A percentile compares a stretch with the other conserved stretches of the same genome.
Conservation (phyloP, 441 rosid genomes). For the Aquilaria agallochum region DNA sequence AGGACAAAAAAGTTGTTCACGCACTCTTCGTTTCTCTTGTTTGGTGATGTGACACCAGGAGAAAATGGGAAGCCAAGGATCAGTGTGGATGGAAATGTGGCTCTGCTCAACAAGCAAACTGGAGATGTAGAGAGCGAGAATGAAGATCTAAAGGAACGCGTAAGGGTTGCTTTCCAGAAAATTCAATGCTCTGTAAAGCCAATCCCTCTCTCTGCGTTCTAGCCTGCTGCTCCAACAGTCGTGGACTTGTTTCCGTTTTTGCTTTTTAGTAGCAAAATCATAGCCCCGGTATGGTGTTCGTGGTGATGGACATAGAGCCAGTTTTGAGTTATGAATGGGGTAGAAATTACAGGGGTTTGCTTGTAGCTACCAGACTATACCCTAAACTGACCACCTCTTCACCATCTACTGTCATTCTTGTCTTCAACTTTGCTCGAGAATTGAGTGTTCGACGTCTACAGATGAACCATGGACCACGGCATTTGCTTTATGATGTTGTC, state of each 20-base stretch:
- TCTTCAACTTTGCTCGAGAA: too few relatives aligned
- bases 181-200: constrained; percentile 78
- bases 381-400: background rate
- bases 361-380: background rate
- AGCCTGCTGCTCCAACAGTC: background rate
- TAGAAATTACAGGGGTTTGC: background rate
- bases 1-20: constrained; percentile 65
- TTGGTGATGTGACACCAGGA: constrained; percentile 78
- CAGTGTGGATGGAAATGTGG: constrained; percentile 72
- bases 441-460: too few relatives aligned
- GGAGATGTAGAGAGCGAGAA: constrained; percentile 87
- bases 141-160: constrained; percentile 83
- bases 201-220: constrained; percentile 53
- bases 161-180: constrained; percentile 52
- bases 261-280: background rate
- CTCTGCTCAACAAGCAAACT: constrained; percentile 65
- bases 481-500: too few relatives aligned
- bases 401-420: too few relatives aligned
- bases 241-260: background rate
- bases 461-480: too few relatives aligned
- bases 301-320: too few relatives aligned
- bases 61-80: constrained; percentile 75
- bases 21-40: constrained; percentile 77
- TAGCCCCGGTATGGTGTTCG: too few relatives aligned
- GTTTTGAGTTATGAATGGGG: background rate